These are phyloP conservation scores for Tetracladium setigerum DNA, from an alignment of 495 filamentous ascomycete genomes.

Conservation along the genomic window DNA sequence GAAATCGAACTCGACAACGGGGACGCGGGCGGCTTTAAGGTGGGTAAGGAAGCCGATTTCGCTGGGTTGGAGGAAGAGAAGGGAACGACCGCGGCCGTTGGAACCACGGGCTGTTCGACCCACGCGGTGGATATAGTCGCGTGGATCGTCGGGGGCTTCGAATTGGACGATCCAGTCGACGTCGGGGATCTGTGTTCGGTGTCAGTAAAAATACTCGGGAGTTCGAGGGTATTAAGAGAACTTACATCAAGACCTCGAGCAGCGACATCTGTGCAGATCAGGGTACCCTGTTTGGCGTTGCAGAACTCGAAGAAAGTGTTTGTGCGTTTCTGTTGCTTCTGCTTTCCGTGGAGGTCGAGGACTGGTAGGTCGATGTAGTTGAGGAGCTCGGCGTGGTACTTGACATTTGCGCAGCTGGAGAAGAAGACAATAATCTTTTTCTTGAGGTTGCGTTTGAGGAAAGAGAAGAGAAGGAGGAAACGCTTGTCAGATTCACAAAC, in stretches of 20 bases:
- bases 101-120: slow-evolving; percentile 88
- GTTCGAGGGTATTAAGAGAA: slow-evolving; percentile 6
- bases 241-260: slow-evolving; percentile 82
- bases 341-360: slow-evolving; percentile 82
- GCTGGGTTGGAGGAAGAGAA: slow-evolving; percentile 74
- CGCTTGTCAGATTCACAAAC: slow-evolving; percentile 88
- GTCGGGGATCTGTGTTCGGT: slow-evolving; percentile 56
- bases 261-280: slow-evolving; percentile 96
- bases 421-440: slow-evolving; percentile 98
- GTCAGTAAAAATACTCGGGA: slow-evolving; percentile 11
- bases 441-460: slow-evolving; percentile 81
- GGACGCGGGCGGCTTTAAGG: slow-evolving; percentile 85
- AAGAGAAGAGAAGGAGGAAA: slow-evolving; percentile 91
- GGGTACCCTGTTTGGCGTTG: slow-evolving; percentile 81
- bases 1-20: slow-evolving; percentile 94
- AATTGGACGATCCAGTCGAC: slow-evolving; percentile 97
- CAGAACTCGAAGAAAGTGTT: slow-evolving; percentile 98
- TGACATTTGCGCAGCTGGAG: slow-evolving; percentile 88
- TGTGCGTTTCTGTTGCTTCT: slow-evolving; percentile 95
- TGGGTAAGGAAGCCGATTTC: slow-evolving; percentile 91
- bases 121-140: slow-evolving; percentile 95
- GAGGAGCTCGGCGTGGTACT: slow-evolving; percentile 87
- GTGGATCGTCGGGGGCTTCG: slow-evolving; percentile 85
- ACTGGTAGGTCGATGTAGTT: slow-evolving; percentile 96
- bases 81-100: slow-evolving; percentile 37